Base-by-base conservation (phyloP, 352 stramenopile genomes). In the Pythium myriotylum region DNA sequence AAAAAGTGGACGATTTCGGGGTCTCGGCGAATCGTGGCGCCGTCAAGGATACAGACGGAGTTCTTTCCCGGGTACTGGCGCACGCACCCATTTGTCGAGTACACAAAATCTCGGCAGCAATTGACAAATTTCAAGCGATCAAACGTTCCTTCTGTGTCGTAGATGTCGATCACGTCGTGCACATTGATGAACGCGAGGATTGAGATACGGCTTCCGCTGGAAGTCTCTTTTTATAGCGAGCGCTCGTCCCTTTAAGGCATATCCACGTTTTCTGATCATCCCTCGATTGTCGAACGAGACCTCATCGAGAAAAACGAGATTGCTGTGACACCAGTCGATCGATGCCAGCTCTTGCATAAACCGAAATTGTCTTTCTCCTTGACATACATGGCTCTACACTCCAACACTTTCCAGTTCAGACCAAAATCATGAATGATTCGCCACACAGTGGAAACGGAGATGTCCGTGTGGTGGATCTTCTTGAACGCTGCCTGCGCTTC, bases 31-130 rank as follows among this genome's bases (percentile, higher is more conserved):
- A 76, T 74, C 2, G 43, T 57, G 2, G 67, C 55, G 5, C 64
- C 65, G 48, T 76, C 67, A 17, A 76, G 40, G n/a, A 79, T 67
- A 59, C 71, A 79, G 0, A 70, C 64, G 0, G 71, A 79, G n/a
- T 65, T 54, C 9, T 4, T 33, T 4, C 49, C 53, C 2, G 71
- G 67, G 43, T 73, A 75, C 19, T 41, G 57, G 8, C 58, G 47
- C n/a, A 75, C 57, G n/a, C n/a, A 12, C 14, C 46, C 24, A 19
- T 46, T 4, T 5, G 5, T 35, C 5, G 29, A 35, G 29, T 35
- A 35, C 5, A 35, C 29, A 35, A 35, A 5, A 10, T 35, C 29
- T 10, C 10, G 5, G 29, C 29, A 35, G 29, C 29, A 35, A 10
- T 5, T 35, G 5, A 35, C 29, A 35, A 35, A 35, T 10, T 5